Evolutionary conservation across 2,329 filamentous ascomycete genomes (phyloP).

Genomic region (Fusarium nisikadoi): DNA sequence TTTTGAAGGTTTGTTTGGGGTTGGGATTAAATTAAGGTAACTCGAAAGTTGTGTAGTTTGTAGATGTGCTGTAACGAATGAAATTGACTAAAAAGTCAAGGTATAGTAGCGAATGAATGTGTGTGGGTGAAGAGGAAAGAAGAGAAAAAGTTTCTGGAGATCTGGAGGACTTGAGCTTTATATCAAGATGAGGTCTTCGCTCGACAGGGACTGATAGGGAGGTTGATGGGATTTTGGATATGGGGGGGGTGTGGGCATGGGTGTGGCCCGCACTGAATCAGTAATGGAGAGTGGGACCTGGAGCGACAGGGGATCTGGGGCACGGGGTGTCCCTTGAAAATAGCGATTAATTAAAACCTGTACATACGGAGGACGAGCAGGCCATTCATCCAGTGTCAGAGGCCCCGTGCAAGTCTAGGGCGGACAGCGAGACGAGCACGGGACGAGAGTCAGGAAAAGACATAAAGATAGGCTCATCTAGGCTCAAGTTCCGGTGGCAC

Average conservation of each 20-base stretch:
- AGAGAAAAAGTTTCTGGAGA: slow-evolving; percentile 49
- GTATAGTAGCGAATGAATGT: slow-evolving; percentile 42
- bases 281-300: slow-evolving; percentile 23
- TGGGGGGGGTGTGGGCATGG: slow-evolving; percentile 1
- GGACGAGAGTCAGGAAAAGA: slow-evolving; percentile 11
- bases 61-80: slow-evolving; percentile 42
- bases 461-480: slow-evolving; percentile 33
- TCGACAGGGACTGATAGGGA: slow-evolving; percentile 26
- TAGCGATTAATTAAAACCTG: slow-evolving; percentile 22
- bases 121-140: slow-evolving; percentile 58
- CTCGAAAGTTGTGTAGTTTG: slow-evolving; percentile 47
- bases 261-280: slow-evolving; percentile 3
- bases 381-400: not conserved
- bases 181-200: slow-evolving; percentile 48
- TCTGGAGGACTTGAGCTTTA: slow-evolving; percentile 60
- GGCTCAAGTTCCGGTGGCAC: slow-evolving; percentile 21
- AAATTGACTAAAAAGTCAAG: slow-evolving; percentile 46
- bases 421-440: not conserved
- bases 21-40: slow-evolving; percentile 51
- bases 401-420: not conserved
- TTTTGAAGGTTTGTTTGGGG: slow-evolving; percentile 59
- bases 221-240: slow-evolving; percentile 33
- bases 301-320: slow-evolving; percentile 1
- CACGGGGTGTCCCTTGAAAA: slow-evolving; percentile 17
- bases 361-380: not conserved